Conservation (phyloP, 1,284 basidiomycete genomes). For the Macrocybe sp. region DNA sequence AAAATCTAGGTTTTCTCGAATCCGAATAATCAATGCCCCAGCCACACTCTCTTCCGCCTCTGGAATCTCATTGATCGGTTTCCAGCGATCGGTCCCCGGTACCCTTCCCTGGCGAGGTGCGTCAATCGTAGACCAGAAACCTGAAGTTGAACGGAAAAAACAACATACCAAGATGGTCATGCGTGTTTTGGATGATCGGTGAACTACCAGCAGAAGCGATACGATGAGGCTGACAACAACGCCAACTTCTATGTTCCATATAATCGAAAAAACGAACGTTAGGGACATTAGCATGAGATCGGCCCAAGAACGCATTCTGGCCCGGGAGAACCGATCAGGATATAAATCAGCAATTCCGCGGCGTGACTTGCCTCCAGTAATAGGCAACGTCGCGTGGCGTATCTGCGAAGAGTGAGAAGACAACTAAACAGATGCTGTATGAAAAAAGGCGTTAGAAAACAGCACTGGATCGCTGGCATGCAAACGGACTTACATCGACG, state of each 20-base stretch:
- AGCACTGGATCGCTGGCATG: constrained; percentile 5
- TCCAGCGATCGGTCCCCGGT: constrained; percentile 81
- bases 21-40: constrained; percentile 77
- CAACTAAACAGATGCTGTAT: constrained; percentile 72
- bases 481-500: constrained; percentile 54
- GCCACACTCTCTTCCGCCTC: constrained; percentile 73
- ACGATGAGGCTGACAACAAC: constrained; percentile 82
- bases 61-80: constrained; percentile 73
- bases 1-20: constrained; percentile 81
- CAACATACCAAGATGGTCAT: constrained; percentile 44
- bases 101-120: constrained; percentile 54
- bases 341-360: neutral
- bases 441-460: neutral
- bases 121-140: neutral
- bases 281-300: constrained; percentile 81
- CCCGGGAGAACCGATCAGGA: constrained; percentile 1
- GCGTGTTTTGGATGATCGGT: constrained; percentile 70
- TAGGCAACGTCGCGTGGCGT: constrained; percentile 82
- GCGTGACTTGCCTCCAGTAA: constrained; percentile 65
- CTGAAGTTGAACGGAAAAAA: neutral
- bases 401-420: constrained; percentile 81
- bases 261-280: constrained; percentile 78
- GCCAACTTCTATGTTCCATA: constrained; percentile 81
- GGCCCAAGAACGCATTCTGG: constrained; percentile 82
- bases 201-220: constrained; percentile 84